phyloP scores from a whole-genome alignment of 2,329 filamentous ascomycete species.

The Nemania bipapillata region DNA sequence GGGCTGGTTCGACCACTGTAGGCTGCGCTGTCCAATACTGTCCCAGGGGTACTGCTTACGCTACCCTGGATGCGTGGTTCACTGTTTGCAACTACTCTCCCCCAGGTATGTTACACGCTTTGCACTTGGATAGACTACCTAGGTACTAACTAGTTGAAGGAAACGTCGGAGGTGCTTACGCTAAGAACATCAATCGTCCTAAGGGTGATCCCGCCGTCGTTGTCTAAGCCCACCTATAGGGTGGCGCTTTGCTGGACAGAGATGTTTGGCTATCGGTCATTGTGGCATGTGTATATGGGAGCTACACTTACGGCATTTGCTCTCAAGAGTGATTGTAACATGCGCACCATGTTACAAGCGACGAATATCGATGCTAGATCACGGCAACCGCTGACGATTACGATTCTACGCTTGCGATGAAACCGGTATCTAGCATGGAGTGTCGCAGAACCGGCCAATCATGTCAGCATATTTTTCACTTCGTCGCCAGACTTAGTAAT shows the following conservation, averaged over 20 bases:
- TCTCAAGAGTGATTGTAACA: constrained; percentile 26
- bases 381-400: constrained; percentile 38
- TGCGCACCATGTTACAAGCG: constrained; percentile 27
- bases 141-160: constrained; percentile 51
- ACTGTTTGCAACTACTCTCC: constrained; percentile 90
- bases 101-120: constrained; percentile 67
- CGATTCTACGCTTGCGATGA: constrained; percentile 37
- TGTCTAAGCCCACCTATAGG: constrained; percentile 37
- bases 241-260: constrained; percentile 30
- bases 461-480: constrained; percentile 42
- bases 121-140: neutral
- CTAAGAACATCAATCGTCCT: constrained; percentile 61
- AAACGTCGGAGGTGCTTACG: constrained; percentile 65
- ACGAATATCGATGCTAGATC: constrained; percentile 26
- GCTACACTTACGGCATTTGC: constrained; percentile 17
- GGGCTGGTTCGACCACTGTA: constrained; percentile 69
- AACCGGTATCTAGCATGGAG: constrained; percentile 32
- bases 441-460: constrained; percentile 22
- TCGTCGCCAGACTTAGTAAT: constrained; percentile 42
- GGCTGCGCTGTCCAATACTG: constrained; percentile 72
- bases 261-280: constrained; percentile 22
- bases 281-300: constrained; percentile 40
- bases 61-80: constrained; percentile 69
- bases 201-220: constrained; percentile 51
- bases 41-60: constrained; percentile 60